Evolutionary conservation across 1,284 basidiomycete genomes (phyloP), one percentile per base, ranked within the genome.

Genomic region (Sutorius eximius): DNA sequence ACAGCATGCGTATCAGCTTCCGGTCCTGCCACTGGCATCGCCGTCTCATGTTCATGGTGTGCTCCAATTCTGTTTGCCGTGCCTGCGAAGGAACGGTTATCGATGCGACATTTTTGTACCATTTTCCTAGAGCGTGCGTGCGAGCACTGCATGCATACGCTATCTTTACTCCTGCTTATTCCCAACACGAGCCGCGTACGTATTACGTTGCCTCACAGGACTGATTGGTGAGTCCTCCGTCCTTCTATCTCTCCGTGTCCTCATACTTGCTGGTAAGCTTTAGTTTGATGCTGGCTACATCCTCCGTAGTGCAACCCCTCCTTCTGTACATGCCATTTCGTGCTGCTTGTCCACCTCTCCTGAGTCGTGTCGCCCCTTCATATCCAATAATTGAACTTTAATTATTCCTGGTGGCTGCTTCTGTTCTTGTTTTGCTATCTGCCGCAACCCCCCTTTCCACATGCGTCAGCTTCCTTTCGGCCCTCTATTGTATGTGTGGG

Each of bases 361-460:
- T 42, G 62, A 27, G 24, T 27, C 24, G 50, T 45, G 30, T 53
- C 45, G 20, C 47, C 51, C 44, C 55, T 60, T 65, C 62, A 68
- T 67, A 59, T 69, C 43, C 51, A 53, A 60, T 52, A 16, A 69
- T 66, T 62, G 65, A 66, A 69, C 64, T 52, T 51, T 68, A 69
- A 53, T 45, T 41, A 40, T 22, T 42, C 50, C 37, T 49, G 45
- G 40, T 40, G 27, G 30, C 20, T 44, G 43, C 50, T 38, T 49
- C 45, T 41, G 33, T 59, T 40, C 40, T 36, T 45, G 45, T 32
- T 55, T 33, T 38, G 34, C 34, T 46, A 49, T 49, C 47, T 47
- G 11, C 29, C 45, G 32, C 11, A 45, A 32, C 49, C 3, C 49
- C 42, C 44, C 43, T 40, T 56, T 38, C 61, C 52, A 9, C 48